Evolutionary conservation across 2,329 filamentous ascomycete genomes (phyloP).

Genomic region (Cadophora malorum): DNA sequence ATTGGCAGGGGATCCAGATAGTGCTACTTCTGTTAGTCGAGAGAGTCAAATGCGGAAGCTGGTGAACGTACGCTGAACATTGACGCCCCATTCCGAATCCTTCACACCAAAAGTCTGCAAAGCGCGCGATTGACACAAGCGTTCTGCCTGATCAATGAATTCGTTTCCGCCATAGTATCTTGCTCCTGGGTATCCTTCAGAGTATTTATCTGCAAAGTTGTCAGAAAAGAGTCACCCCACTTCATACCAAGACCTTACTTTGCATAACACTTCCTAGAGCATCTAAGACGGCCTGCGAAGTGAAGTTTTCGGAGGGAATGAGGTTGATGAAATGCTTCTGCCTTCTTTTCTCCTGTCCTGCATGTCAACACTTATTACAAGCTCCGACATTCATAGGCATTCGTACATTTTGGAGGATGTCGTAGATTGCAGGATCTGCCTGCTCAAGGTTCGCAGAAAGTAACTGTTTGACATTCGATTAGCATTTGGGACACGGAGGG

Average conservation of each 20-base stretch:
- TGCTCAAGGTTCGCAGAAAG: slow-evolving; percentile 80
- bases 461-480: slow-evolving; percentile 59
- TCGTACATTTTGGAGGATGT: slow-evolving; percentile 86
- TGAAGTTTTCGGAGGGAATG: slow-evolving; percentile 95
- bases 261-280: slow-evolving; percentile 94
- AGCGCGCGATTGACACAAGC: slow-evolving; percentile 87
- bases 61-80: slow-evolving; percentile 76
- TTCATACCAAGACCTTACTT: slow-evolving; percentile 60
- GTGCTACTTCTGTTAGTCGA: slow-evolving; percentile 38
- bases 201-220: slow-evolving; percentile 81
- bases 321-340: slow-evolving; percentile 99
- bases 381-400: slow-evolving; percentile 1
- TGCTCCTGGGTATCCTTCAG: slow-evolving; percentile 95
- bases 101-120: slow-evolving; percentile 86
- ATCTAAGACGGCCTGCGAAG: slow-evolving; percentile 89
- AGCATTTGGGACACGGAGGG: slow-evolving; percentile 20
- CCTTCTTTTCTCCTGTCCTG: slow-evolving; percentile 81
- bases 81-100: slow-evolving; percentile 91
- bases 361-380: slow-evolving; percentile 23
- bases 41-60: slow-evolving; percentile 1
- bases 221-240: slow-evolving; percentile 49
- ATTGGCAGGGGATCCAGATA: slow-evolving; percentile 69
- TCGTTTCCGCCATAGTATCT: slow-evolving; percentile 97
- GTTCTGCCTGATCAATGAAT: slow-evolving; percentile 90
- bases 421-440: slow-evolving; percentile 84